Evolutionary conservation across 352 stramenopile species (phyloP), one percentile per base, ranked within the genome.

Genomic region (Phytophthora foliorum): DNA sequence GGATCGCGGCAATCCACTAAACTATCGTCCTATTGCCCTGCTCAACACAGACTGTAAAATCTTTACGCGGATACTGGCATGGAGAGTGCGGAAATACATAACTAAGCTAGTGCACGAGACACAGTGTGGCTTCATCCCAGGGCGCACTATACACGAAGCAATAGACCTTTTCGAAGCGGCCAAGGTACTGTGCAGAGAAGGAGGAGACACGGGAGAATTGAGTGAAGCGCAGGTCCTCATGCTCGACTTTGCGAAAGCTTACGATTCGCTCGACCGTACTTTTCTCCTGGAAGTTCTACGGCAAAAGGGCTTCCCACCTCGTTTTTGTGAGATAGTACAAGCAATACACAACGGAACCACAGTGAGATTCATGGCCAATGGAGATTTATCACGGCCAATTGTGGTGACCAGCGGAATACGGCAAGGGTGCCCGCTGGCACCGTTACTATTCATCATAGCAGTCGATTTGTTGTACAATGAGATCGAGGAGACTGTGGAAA

Each of bases 171-270:
- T 41, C 14, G 48, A 55, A 21, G 48, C 48, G 4, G 29, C 48
- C 1, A 36, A 55, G 19, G 14, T 7, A 19, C n/a, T 42, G 5
- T 55, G 29, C 8, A 17, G n/a, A 21, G 5, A 17, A 1, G 7
- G n/a, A 21, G 38, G 22, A 1, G 7, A 29, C 2, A 39, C 5
- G 9, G 10, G 5, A 1, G 3, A 55, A 17, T 17, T 48, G 6
- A 48, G 17, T 9, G 19, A 42, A 6, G 48, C 48, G 2, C 27
- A 55, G n/a, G 48, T 41, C 0, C 17, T 55, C 1, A 9, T 42
- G n/a, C 8, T 55, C 7, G 48, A 55, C 25, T 55, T 55, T 25
- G 48, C n/a, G 9, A 55, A 55, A 25, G 48, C 25, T 1, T 55
- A 36, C 10, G 24, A 55, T 25, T 55, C 48, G 3, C 29, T 55